These are phyloP conservation scores for Ambrosiella beaveri DNA, from an alignment of 2,329 filamentous ascomycete species.

Conservation along the genomic window DNA sequence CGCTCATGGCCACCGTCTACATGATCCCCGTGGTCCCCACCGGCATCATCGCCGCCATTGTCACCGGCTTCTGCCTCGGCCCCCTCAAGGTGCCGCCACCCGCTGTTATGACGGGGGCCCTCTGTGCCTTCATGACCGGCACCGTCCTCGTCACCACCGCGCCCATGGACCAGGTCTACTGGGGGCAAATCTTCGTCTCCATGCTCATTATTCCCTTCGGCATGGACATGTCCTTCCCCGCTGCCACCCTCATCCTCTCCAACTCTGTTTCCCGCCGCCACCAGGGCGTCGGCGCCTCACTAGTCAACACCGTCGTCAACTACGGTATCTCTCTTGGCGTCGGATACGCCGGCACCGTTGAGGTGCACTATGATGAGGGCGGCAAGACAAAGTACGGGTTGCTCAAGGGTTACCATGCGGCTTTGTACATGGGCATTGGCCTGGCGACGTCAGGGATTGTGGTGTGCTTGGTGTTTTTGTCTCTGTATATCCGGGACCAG, in stretches of 20 bases:
- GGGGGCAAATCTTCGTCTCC: conserved; percentile 43
- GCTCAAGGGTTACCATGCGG: conserved; percentile 22
- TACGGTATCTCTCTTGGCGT: conserved; percentile 50
- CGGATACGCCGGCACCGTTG: conserved; percentile 48
- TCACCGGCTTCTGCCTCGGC: conserved; percentile 26
- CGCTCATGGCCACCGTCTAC: conserved; percentile 28
- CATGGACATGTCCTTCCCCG: conserved; percentile 51
- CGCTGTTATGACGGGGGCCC: conserved; percentile 27
- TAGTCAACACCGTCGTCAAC: conserved; percentile 50
- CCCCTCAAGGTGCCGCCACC: conserved; percentile 21
- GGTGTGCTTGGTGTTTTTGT: conserved; percentile 15
- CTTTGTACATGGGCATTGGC: conserved; percentile 26
- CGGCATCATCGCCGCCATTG: conserved; percentile 28
- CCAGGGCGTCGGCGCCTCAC: conserved; percentile 30
- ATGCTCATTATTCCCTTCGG: conserved; percentile 42
- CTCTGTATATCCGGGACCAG: conserved; percentile 7
- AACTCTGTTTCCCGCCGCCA: conserved; percentile 30
- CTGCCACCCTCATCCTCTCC: conserved; percentile 41
- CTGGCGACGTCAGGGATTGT: conserved; percentile 22
- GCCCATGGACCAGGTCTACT: conserved; percentile 42
- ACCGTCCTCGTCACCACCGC: conserved; percentile 28
- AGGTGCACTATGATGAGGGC: conserved; percentile 23
- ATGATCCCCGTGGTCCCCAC: conserved; percentile 27
- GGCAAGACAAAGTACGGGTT: conserved; percentile 16
- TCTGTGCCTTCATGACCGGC: conserved; percentile 27